Base-by-base conservation (phyloP, 345 rosid species). In the Boechera retrofracta region DNA sequence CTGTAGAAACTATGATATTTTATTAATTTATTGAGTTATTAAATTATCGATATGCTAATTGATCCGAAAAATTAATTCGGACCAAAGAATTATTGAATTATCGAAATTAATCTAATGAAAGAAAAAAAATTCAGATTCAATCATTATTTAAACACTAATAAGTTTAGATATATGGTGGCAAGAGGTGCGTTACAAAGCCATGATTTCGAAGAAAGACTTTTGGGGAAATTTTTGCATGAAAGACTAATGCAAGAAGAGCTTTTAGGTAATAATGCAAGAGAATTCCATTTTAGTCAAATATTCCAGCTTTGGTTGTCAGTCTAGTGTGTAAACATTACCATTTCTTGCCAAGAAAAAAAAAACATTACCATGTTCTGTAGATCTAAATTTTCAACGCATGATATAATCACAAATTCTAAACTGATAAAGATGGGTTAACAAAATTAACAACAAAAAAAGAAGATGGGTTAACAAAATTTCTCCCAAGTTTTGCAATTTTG, bases 191-290 rank as follows among this genome's bases (percentile, higher is more conserved):
- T 47, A 75, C 54, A 38, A 38, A 75, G 62, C 61, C 29, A 75
- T 75, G 79, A 75, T 70, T 53, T 63, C 29, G 6, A 63, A 63
- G 64, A 62, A n/a, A 26, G 58, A 69, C 75, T 77, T 76, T 62
- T 44, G 3, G 74, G 74, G 31, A 10, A 38, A 52, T 5, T 12
- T 65, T 42, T 76, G 80, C 80, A 76, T 76, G 70, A 53, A 62
- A 59, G 68, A 39, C 49, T 67, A 48, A 12, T 67, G 52, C 73
- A 36, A 58, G 42, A 67, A 58, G 35, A 67, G 45, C 33, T 33
- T 69, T 76, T 39, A 52, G 42, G 65, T 71, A 55, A 56, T 71
- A 41, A 71, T 61, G 70, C 64, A 69, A 32, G 41, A 61, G 8
- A 54, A 63, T 41, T 35, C 49, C 16, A 15, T 35, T 62, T 56